phyloP scores from a whole-genome alignment of 2,329 filamentous ascomycete species.

The Epichloe glyceriae region DNA sequence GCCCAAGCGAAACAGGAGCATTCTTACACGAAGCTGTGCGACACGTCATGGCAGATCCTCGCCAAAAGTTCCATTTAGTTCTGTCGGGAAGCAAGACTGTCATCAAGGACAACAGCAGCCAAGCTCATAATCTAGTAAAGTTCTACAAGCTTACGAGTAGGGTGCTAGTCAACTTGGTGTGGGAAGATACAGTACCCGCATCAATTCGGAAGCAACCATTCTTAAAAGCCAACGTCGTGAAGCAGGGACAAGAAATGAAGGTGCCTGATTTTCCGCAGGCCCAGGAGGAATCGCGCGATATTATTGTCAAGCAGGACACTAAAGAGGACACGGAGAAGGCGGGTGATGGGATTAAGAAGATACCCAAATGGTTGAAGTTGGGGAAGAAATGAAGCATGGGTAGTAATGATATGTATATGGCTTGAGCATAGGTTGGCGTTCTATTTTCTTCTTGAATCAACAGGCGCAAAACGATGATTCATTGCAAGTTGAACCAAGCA shows the following conservation, averaged over 20 bases:
- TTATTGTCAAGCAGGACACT: constrained; percentile 11
- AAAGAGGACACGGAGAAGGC: constrained; percentile 24
- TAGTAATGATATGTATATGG: neutral
- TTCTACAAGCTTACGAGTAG: constrained; percentile 58
- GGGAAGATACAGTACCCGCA: constrained; percentile 51
- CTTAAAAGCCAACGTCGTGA: constrained; percentile 43
- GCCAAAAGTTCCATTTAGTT: constrained; percentile 59
- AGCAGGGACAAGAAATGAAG: constrained; percentile 52
- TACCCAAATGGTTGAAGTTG: constrained; percentile 62
- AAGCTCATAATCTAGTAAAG: constrained; percentile 49
- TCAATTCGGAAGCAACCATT: constrained; percentile 43
- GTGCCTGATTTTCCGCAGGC: constrained; percentile 42
- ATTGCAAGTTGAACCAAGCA: neutral
- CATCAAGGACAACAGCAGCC: constrained; percentile 33
- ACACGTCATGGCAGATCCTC: constrained; percentile 50
- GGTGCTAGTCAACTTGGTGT: constrained; percentile 64
- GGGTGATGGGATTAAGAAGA: constrained; percentile 29
- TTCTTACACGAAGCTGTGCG: constrained; percentile 65
- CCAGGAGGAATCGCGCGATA: constrained; percentile 25
- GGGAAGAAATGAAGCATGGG: constrained; percentile 49
- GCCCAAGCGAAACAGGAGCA: constrained; percentile 52
- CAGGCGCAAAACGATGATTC: neutral
- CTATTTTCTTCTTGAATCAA: neutral
- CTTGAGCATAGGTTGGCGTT: constrained; percentile 1
- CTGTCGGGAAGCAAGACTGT: constrained; percentile 41